Base-by-base conservation (phyloP, 768 basidiomycete genomes). In the Pulveroboletus sp. region DNA sequence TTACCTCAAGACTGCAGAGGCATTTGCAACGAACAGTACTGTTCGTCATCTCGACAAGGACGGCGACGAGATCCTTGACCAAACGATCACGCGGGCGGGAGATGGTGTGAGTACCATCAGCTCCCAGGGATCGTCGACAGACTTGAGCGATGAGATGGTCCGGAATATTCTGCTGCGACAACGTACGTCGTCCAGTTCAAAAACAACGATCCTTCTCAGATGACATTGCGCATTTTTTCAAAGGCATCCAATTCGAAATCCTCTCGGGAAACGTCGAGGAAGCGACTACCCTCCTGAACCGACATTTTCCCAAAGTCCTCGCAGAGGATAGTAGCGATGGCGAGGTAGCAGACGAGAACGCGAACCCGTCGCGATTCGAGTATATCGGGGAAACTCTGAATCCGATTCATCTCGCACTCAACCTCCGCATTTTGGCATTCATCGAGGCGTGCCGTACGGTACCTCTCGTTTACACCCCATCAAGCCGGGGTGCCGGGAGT, bases 391-490 rank as follows among this genome's bases (percentile, higher is more conserved):
- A 81, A 4, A 84, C 80, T 2, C 85, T 91, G 6, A 76, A 85
- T 41, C 86, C 92, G n/a, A 66, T 73, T 2, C 89, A 93, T 58
- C 75, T 95, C 46, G 72, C 74, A 15, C 77, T 97, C 53, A 93
- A 96, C 63, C 82, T 97, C 35, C 86, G 85, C 43, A 89, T 96
- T 42, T 83, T 88, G 37, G 80, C 81, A 2, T 97, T 96, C 71
- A 83, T 89, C 60, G 94, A 97, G 67, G 78, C 84, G 18, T 83
- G 90, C 55, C 82, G 92, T 27, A 86, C 86, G 3, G 64, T 78
- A 11, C 86, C 89, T 4, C 74, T 90, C 15, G 69, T 70, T 4
- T 77, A 76, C 58, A 66, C 33, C 56, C 69, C 24, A 51, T 62
- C 35, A 9, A 50, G 13, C 44, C 54, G 37, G 37, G 55, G 15